A percentile compares a stretch with the other conserved stretches of the same genome.
phyloP scores from a whole-genome alignment of 192 early-diverging fungal genomes.

The Linnemannia exigua region DNA sequence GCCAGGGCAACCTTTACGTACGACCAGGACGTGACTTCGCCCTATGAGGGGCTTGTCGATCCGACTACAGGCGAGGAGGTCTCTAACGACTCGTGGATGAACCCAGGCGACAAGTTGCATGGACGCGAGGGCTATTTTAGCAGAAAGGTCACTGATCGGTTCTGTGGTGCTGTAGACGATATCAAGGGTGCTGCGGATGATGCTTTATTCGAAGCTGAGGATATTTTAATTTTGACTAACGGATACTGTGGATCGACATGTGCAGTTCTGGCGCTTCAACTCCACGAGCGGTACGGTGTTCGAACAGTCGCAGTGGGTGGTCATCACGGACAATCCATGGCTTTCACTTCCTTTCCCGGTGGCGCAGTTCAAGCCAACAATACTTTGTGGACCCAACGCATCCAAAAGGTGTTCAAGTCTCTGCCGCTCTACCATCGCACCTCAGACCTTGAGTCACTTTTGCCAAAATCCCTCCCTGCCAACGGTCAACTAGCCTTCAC shows the following conservation, averaged over 20 bases:
- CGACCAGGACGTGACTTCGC: constrained; percentile 11
- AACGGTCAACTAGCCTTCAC: constrained; percentile 50
- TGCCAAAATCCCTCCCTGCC: constrained; percentile 31
- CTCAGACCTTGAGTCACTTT: neutral
- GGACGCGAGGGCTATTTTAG: constrained; percentile 38
- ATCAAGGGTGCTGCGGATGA: constrained; percentile 9
- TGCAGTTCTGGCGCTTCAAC: constrained; percentile 34
- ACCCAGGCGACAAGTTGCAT: constrained; percentile 11
- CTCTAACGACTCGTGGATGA: constrained; percentile 30
- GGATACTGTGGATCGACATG: constrained; percentile 56
- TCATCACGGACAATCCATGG: constrained; percentile 37
- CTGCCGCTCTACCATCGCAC: neutral
- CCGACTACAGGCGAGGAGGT: constrained; percentile 38
- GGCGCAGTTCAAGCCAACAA: constrained; percentile 55
- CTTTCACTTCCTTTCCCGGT: constrained; percentile 52
- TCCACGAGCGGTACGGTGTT: constrained; percentile 47
- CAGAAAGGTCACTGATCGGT: constrained; percentile 25
- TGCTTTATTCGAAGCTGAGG: constrained; percentile 22
- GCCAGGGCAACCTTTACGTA: constrained; percentile 33
- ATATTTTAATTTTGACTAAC: constrained; percentile 49
- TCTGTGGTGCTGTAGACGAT: constrained; percentile 26
- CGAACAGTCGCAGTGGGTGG: constrained; percentile 44
- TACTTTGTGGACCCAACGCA: constrained; percentile 26
- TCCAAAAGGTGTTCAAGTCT: constrained; percentile 11
- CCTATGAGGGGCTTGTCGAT: constrained; percentile 41